phyloP scores from a whole-genome alignment of 441 rosid genomes.

The Croton setiger region DNA sequence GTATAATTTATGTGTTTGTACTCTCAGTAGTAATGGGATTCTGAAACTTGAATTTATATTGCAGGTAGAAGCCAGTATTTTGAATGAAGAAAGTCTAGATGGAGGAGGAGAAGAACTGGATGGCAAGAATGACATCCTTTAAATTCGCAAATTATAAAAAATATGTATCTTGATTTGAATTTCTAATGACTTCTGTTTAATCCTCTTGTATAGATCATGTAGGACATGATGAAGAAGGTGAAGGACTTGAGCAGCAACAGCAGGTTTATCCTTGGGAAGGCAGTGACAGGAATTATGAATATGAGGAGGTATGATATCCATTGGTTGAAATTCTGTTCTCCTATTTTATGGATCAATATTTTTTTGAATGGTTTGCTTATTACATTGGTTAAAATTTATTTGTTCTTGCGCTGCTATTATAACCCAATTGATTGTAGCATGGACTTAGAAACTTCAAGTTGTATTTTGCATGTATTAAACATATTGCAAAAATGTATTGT shows the following conservation, averaged over 20 bases:
- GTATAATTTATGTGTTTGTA: neutral
- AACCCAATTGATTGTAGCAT: neutral
- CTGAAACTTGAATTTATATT: slow-evolving; percentile 16
- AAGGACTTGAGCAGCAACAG: slow-evolving; percentile 36
- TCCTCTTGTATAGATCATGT: slow-evolving; percentile 34
- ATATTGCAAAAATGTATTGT: neutral
- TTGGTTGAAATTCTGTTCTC: slow-evolving; percentile 1
- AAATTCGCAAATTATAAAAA: neutral
- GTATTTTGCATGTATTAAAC: too few species aligned
- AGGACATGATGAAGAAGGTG: slow-evolving; percentile 53
- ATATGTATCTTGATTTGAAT: neutral
- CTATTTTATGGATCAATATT: neutral
- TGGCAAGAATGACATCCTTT: slow-evolving; percentile 34
- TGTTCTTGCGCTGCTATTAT: too few species aligned
- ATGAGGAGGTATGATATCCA: slow-evolving; percentile 56
- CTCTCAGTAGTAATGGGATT: neutral
- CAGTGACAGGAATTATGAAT: slow-evolving; percentile 67
- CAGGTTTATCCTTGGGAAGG: slow-evolving; percentile 78
- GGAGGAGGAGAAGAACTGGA: slow-evolving; percentile 53
- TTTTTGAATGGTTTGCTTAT: too few species aligned
- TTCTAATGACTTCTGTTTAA: slow-evolving; percentile 8
- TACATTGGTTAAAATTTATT: too few species aligned
- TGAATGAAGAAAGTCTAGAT: slow-evolving; percentile 56
- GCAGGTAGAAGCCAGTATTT: slow-evolving; percentile 58
- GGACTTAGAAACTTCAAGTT: neutral